Conservation (phyloP, 1,284 basidiomycete genomes). For the Pholiota adiposa region DNA sequence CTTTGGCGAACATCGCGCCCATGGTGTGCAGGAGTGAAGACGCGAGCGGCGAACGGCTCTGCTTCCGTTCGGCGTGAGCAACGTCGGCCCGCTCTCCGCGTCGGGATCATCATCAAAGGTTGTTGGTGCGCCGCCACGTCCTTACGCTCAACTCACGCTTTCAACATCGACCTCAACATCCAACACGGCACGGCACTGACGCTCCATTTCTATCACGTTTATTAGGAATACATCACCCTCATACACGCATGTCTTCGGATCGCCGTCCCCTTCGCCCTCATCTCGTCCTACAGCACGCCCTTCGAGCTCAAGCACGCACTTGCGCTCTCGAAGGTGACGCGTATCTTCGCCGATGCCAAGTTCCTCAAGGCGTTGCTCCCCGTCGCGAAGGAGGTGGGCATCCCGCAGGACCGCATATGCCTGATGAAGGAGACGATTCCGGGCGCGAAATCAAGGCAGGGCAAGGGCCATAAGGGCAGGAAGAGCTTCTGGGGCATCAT, state of each 20-base stretch:
- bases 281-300: constrained; percentile 68
- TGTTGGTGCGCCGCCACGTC: too few species aligned
- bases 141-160: too few species aligned
- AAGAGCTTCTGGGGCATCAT: constrained; percentile 53
- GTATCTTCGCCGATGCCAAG: constrained; percentile 63
- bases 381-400: constrained; percentile 54
- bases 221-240: constrained; percentile 65
- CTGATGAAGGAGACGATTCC: constrained; percentile 49
- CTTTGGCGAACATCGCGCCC: too few species aligned
- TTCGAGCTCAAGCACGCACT: constrained; percentile 68
- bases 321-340: constrained; percentile 55
- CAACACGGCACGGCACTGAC: too few species aligned
- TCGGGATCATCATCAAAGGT: too few species aligned
- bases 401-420: constrained; percentile 56
- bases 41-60: too few species aligned
- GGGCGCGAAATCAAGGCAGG: constrained; percentile 1
- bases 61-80: too few species aligned
- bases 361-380: constrained; percentile 52
- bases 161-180: too few species aligned
- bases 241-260: constrained; percentile 59
- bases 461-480: constrained; percentile 34
- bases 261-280: constrained; percentile 63
- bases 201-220: constrained; percentile 1
- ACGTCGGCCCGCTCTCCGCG: too few species aligned
- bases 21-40: too few species aligned